Base-by-base conservation (phyloP, 2,329 filamentous ascomycete species). In the Colletotrichum spaethianum region DNA sequence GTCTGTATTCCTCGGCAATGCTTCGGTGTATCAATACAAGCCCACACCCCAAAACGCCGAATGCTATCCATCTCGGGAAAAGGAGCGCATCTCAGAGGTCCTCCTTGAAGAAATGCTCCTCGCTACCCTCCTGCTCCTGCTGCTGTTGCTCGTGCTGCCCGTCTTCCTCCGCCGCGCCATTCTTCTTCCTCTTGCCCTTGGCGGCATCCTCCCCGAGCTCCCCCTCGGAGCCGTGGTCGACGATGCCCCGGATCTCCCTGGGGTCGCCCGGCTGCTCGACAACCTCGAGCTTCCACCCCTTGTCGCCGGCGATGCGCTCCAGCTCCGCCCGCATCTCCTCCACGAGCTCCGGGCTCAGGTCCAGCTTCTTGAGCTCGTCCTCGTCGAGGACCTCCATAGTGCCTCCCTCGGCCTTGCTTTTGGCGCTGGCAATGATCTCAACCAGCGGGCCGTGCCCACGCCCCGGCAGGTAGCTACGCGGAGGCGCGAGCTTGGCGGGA, bases 231-330 rank as follows among this genome's bases (percentile, higher is more conserved):
- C 89, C 86, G 1, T 89, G 87, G 36, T 92, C 91, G 20, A 96
- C 88, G 52, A 93, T 89, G 0, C 92, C 93, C 55, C 92, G 85
- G 50, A 96, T 89, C 78, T 94, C 92, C 73, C 82, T 78, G 23
- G 89, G 83, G 28, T 88, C 86, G 28, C 89, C 87, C 1, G 92
- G 89, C 14, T 90, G 86, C 77, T 96, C 93, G 1, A 96, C 89
- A 18, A 96, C 86, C 80, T 96, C 93, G 71, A 98, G 84, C 77
- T 91, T 93, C 94, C 95, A 98, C 20, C 91, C 90, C 75, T 91
- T 89, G 9, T 92, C 90, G 3, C 91, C 89, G 0, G 94, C 93
- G 50, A 93, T 79, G 76, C 90, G 88, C 78, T 93, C 87, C 70
- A 97, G 82, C 78, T 93, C 86, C 74, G 91, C 87, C 76, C 89